phyloP scores from a whole-genome alignment of 2,329 filamentous ascomycete species.

The Fusarium burgessii region DNA sequence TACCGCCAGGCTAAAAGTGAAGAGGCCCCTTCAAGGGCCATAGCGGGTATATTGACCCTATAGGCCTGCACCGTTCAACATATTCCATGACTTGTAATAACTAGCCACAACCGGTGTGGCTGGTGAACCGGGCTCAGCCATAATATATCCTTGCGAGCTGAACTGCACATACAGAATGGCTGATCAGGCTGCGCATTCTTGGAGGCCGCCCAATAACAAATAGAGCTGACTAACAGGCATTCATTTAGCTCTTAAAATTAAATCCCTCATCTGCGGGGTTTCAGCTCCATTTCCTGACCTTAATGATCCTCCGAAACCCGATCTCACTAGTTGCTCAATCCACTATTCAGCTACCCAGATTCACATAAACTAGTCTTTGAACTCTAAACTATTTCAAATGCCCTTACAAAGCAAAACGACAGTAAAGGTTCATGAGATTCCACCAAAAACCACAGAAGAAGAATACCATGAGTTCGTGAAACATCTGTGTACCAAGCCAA shows the following conservation, averaged over 20 bases:
- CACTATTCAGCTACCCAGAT: neutral
- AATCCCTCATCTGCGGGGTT: neutral
- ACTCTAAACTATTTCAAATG: rapidly evolving
- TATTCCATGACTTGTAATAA: no score
- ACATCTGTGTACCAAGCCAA: rapidly evolving
- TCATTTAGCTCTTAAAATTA: neutral
- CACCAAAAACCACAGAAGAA: rapidly evolving
- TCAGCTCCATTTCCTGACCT: neutral
- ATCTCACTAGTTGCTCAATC: rapidly evolving
- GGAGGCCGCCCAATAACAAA: neutral
- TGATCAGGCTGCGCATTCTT: neutral
- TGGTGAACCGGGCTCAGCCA: neutral
- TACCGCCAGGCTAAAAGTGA: no score
- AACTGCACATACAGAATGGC: neutral
- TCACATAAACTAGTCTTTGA: rapidly evolving
- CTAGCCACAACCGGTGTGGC: rapidly evolving
- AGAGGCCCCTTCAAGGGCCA: no score
- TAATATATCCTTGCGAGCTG: neutral
- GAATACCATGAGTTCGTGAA: neutral
- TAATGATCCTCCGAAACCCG: no score
- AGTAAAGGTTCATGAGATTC: neutral
- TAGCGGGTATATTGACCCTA: no score
- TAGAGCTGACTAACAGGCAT: neutral
- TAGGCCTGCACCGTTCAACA: no score
- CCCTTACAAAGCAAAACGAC: neutral